These are phyloP conservation scores for Phyllosticta citribraziliensis DNA, from an alignment of 2,329 filamentous ascomycete genomes.

Conservation along the genomic window DNA sequence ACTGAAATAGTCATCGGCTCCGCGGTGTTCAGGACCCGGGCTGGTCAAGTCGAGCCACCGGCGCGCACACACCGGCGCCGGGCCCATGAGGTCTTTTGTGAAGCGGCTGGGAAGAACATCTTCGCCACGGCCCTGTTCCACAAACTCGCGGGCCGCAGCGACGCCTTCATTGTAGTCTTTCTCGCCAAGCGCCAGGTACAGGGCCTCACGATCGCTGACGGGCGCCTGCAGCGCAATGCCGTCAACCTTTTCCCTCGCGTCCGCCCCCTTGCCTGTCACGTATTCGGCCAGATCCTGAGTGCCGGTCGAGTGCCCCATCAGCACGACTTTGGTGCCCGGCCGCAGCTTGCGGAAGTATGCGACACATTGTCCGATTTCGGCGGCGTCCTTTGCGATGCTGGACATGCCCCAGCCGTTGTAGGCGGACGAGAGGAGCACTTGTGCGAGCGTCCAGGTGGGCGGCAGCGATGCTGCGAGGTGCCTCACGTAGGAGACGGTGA, in stretches of 20 bases:
- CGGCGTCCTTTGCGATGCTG: slow-evolving; percentile 43
- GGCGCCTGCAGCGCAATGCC: slow-evolving; percentile 73
- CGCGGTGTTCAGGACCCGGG: slow-evolving; percentile 41
- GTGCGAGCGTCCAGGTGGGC: slow-evolving; percentile 43
- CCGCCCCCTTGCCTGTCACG: slow-evolving; percentile 26
- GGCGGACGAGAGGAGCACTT: slow-evolving; percentile 42
- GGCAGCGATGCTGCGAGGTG: slow-evolving; percentile 39
- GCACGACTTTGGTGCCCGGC: slow-evolving; percentile 45
- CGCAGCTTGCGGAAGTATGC: slow-evolving; percentile 36
- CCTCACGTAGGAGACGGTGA: slow-evolving; percentile 51
- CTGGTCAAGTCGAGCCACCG: slow-evolving; percentile 50
- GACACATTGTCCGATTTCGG: slow-evolving; percentile 44
- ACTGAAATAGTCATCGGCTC: slow-evolving; percentile 84
- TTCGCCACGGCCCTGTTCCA: slow-evolving; percentile 43
- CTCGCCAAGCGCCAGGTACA: slow-evolving; percentile 1
- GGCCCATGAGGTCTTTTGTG: slow-evolving; percentile 19
- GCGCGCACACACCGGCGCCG: slow-evolving; percentile 43
- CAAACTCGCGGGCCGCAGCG: slow-evolving; percentile 55
- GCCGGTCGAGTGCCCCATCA: slow-evolving; percentile 62
- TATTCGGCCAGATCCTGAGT: slow-evolving; percentile 61
- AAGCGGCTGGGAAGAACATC: slow-evolving; percentile 43
- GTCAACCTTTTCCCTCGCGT: slow-evolving; percentile 48
- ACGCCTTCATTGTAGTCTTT: slow-evolving; percentile 36
- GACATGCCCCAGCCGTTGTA: slow-evolving; percentile 46
- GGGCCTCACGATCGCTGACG: slow-evolving; percentile 40